A percentile compares a stretch with the other conserved stretches of the same genome.
phyloP scores from a whole-genome alignment of 768 basidiomycete species.

The Tephrocybe sp. region DNA sequence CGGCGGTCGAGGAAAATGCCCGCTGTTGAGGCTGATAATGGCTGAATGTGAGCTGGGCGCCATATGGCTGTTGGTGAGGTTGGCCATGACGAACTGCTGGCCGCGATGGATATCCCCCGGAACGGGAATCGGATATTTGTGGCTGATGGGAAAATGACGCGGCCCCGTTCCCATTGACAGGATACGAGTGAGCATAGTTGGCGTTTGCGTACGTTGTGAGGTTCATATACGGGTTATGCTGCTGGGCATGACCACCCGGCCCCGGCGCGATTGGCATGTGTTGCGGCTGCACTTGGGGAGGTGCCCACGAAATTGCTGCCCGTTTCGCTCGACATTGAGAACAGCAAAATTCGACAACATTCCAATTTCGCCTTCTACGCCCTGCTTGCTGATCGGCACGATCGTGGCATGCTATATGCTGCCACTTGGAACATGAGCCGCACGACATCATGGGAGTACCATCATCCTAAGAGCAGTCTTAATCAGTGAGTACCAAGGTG shows the following conservation, averaged over 20 bases:
- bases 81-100: not conserved
- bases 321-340: constrained; percentile 45
- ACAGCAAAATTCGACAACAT: constrained; percentile 81
- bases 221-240: constrained; percentile 14
- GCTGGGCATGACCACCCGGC: constrained; percentile 2
- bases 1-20: constrained; percentile 29
- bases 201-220: constrained; percentile 7
- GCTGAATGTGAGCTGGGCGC: constrained; percentile 37
- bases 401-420: constrained; percentile 88
- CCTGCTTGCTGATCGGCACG: constrained; percentile 63
- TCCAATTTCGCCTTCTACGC: constrained; percentile 76
- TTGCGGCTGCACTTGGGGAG: constrained; percentile 1
- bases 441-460: constrained; percentile 80
- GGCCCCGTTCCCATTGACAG: constrained; percentile 19
- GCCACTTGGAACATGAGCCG: constrained; percentile 82
- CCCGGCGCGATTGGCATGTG: constrained; percentile 17
- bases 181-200: constrained; percentile 5
- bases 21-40: constrained; percentile 49
- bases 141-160: constrained; percentile 10
- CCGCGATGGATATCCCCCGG: not conserved
- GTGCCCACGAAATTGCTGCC: constrained; percentile 4
- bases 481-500: constrained; percentile 11
- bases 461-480: constrained; percentile 64
- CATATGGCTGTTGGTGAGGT: constrained; percentile 20
- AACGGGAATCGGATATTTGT: constrained; percentile 8